Base-by-base conservation (phyloP, 2,329 filamentous ascomycete species). In the Cryphonectria naterciae region DNA sequence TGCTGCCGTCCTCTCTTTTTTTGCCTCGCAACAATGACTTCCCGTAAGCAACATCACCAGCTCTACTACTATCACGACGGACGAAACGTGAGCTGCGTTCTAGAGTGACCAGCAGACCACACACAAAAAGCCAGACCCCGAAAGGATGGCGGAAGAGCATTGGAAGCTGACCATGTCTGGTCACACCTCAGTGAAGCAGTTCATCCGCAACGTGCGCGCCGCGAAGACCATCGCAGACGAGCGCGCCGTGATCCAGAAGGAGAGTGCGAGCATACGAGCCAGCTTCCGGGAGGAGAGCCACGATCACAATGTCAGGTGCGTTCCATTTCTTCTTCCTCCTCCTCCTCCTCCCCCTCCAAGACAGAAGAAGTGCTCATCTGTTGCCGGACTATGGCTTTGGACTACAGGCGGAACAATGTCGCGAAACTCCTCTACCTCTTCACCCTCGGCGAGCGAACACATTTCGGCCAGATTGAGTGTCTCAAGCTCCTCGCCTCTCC, bases 391-490 rank as follows among this genome's bases (percentile, higher is more conserved):
- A 62, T 67, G 35, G 52, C 41, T 52, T 41, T 28, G 17, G 17
- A 25, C 7, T 60, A 70, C 81, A 98, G 95, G 84, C 91, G 96
- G 80, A 99, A 99, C 86, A 99, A 99, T 88, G 96, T 99, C 77
- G 95, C 96, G 72, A 99, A 99, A 83, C 89, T 99, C 49, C 89
- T 99, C 54, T 99, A 99, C 81, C 93, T 99, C 73, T 99, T 99
- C 82, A 99, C 96, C 1, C 88, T 99, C 58, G 96, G 96, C 74
- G 96, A 99, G 84, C 90, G 96, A 78, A 99, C 96, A 70, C 96
- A 99, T 83, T 99, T 99, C 80, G 96, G 96, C 67, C 96, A 99
- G 86, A 99, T 99, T 80, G 96, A 99, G 89, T 99, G 96, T 82
- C 88, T 99, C 78, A 99, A 99, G 84, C 89, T 99, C 66, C 89